Base-by-base conservation (phyloP, 306 rosid species). In the Vicia faba region DNA sequence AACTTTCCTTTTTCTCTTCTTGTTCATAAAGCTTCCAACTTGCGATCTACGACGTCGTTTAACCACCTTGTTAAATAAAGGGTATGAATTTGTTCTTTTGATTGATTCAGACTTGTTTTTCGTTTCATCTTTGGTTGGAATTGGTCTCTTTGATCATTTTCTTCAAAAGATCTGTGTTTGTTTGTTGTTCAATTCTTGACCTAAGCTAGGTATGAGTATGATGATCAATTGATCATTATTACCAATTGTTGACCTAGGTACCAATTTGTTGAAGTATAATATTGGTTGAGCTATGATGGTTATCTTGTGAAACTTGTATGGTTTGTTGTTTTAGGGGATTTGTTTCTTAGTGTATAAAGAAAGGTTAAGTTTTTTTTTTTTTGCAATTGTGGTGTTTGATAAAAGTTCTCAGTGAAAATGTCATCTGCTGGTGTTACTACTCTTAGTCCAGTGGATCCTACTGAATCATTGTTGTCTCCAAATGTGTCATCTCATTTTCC, bases 351-450 rank as follows among this genome's bases (percentile, higher is more conserved):
- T 72, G n/a, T 41, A 35, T 39, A 50, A 51, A 3, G 7, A 4
- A 19, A 51, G 57, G 7, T 19, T 46, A 15, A 2, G 1, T 11
- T 48, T 40, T 75, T 51, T n/a, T 45, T 13, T 57, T 26, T 57
- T 49, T 62, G 29, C 26, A 7, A 28, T 31, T 0, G 14, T 23
- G 7, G 19, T 55, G 15, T 55, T 59, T 41, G 3, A 45, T 25
- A 71, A 10, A 66, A 33, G 8, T 44, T 45, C 15, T 31, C 43
- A 29, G 70, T 56, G 68, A 81, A 77, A 75, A 91, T 91, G 97
- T 81, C 93, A 63, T 86, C 96, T 1, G 84, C 96, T 3, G 93
- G 91, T 78, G 78, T 91, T 29, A 45, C 78, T 70, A 69, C 77
- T 36, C 89, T 91, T 67, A n/a, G 77, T 44, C 85, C 86, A 9